Percentiles rank a stretch among this genome's conserved stretches.
Conservation (phyloP, 495 filamentous ascomycete genomes). For the Aspergillus egyptiacus region DNA sequence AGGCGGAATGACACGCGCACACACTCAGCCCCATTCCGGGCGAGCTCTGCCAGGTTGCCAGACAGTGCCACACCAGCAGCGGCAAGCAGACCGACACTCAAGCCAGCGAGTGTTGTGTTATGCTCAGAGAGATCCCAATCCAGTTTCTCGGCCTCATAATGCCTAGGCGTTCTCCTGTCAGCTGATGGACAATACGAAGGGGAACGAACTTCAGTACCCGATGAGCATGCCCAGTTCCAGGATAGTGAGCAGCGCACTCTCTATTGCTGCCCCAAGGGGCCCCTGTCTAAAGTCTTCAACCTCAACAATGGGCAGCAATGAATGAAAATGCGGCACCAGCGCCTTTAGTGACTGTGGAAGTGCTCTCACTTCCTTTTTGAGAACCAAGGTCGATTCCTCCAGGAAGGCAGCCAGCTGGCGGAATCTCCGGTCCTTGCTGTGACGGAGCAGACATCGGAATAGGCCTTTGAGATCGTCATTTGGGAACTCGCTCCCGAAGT, state of each 20-base stretch:
- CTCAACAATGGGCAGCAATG: neutral
- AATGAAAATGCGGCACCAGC: conserved; percentile 3
- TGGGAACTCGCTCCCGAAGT: conserved; percentile 3
- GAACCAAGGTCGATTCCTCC: conserved; percentile 5
- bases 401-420: conserved; percentile 1
- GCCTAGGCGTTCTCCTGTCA: conserved; percentile 4
- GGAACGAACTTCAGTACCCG: neutral
- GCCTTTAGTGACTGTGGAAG: conserved; percentile 3
- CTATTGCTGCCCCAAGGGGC: conserved; percentile 3
- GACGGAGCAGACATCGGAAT: conserved; percentile 1
- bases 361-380: neutral
- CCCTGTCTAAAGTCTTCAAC: conserved; percentile 2
- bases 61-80: conserved; percentile 34
- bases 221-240: conserved; percentile 7
- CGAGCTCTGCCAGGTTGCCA: conserved; percentile 19
- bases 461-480: conserved; percentile 8
- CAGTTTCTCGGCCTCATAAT: conserved; percentile 16
- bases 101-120: conserved; percentile 27
- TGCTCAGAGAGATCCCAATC: conserved; percentile 20
- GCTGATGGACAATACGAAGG: neutral
- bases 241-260: conserved; percentile 17
- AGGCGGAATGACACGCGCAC: conserved; percentile 32
- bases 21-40: conserved; percentile 2
- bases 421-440: conserved; percentile 2
- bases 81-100: conserved; percentile 37